Percentiles rank a stretch among this genome's conserved stretches.
phyloP scores from a whole-genome alignment of 176 grass and related monocot species.

The Oryza longistaminata region DNA sequence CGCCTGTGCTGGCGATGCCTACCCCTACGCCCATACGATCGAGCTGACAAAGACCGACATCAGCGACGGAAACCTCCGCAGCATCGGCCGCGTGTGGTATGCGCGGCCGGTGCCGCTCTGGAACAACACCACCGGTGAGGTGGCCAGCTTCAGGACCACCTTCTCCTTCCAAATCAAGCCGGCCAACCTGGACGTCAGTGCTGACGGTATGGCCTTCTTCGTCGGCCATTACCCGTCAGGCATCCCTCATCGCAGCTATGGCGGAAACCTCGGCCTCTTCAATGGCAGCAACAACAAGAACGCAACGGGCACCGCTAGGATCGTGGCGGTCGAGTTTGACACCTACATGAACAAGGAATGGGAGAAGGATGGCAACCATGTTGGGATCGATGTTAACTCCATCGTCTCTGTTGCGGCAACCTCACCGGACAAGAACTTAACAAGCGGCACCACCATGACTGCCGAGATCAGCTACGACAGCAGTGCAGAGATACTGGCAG shows the following conservation, averaged over 20 bases:
- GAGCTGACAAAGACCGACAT: too few relatives aligned
- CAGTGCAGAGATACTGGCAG: not conserved
- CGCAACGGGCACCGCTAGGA: not conserved
- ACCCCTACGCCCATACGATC: too few relatives aligned
- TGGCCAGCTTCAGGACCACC: slow-evolving; percentile 49
- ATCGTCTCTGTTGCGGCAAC: not conserved
- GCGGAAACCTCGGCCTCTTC: slow-evolving; percentile 47
- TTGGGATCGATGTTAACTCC: slow-evolving; percentile 43
- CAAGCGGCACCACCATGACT: not conserved
- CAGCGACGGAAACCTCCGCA: too few relatives aligned
- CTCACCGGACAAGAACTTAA: not conserved
- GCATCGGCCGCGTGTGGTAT: too few relatives aligned
- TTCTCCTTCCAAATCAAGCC: slow-evolving; percentile 50
- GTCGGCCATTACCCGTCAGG: slow-evolving; percentile 38
- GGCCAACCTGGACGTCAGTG: not conserved
- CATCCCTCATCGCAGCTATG: not conserved
- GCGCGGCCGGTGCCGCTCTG: too few relatives aligned
- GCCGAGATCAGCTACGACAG: slow-evolving; percentile 35
- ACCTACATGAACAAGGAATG: not conserved
- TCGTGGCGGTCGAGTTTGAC: slow-evolving; percentile 38
- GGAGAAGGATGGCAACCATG: slow-evolving; percentile 3
- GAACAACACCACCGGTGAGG: slow-evolving; percentile 34
- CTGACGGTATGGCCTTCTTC: slow-evolving; percentile 68
- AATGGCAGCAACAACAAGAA: not conserved
- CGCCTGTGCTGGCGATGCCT: slow-evolving; percentile 2